phyloP scores from a whole-genome alignment of 73 alveolate species.

The Breviolum minutum region DNA sequence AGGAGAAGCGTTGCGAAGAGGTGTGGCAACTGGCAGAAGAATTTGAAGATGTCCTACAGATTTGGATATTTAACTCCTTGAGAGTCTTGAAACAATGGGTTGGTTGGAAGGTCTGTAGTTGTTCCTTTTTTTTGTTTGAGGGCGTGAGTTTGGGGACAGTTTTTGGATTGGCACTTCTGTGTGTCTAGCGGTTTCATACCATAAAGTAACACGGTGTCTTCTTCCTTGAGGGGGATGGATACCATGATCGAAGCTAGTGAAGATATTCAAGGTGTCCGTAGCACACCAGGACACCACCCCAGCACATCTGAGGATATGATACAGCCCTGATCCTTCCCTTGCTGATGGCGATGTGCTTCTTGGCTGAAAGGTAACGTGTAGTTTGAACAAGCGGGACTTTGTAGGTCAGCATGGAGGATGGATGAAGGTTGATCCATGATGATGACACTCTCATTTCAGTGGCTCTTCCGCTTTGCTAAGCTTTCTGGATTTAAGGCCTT shows the following conservation, averaged over 20 bases:
- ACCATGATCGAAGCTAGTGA: too few relatives aligned
- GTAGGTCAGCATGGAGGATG: neutral
- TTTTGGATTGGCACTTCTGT: too few relatives aligned
- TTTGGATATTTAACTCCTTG: slow-evolving; percentile 44
- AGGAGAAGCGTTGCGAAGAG: neutral
- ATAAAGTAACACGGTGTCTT: too few relatives aligned
- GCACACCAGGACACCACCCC: too few relatives aligned
- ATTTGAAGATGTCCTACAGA: slow-evolving; percentile 4
- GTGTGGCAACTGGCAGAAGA: neutral
- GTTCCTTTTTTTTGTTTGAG: neutral
- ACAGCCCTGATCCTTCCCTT: slow-evolving; percentile 1
- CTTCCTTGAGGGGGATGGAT: too few relatives aligned
- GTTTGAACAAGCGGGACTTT: too few relatives aligned
- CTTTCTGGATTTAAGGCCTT: too few relatives aligned
- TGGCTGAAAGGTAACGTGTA: too few relatives aligned
- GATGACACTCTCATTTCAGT: neutral
- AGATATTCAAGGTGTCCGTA: too few relatives aligned
- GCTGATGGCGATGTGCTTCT: slow-evolving; percentile 48
- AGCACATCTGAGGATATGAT: neutral
- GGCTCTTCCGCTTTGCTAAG: neutral
- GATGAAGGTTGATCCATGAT: neutral
- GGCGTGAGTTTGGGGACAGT: neutral
- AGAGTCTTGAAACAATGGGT: neutral
- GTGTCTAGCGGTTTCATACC: too few relatives aligned
- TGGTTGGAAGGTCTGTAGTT: neutral